A percentile compares a stretch with the other conserved stretches of the same genome.
These are phyloP conservation scores for Linnemannia exigua DNA, from an alignment of 192 early-diverging fungal species.

Conservation along the genomic window DNA sequence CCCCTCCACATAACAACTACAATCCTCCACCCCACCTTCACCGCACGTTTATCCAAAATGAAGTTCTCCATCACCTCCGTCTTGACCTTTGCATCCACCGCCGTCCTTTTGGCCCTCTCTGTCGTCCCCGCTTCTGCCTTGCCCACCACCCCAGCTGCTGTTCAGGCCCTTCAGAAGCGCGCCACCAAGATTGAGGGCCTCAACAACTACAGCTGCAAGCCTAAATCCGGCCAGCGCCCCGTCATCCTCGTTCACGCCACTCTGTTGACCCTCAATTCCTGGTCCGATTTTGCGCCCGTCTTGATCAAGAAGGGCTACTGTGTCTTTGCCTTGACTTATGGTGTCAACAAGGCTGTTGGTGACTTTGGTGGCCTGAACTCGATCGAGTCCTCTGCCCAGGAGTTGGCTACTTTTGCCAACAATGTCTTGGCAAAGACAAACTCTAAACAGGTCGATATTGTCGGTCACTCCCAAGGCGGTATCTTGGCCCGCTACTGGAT, in stretches of 20 bases:
- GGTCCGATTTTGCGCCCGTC: constrained; percentile 6
- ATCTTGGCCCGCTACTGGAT: constrained; percentile 47
- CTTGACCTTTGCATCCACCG: background rate
- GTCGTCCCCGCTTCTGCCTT: background rate
- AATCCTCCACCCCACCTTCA: background rate
- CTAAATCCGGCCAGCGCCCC: constrained; percentile 24
- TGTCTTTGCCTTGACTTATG: constrained; percentile 39
- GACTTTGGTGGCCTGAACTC: constrained; percentile 28
- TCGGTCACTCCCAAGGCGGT: constrained; percentile 48
- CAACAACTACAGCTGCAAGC: constrained; percentile 41
- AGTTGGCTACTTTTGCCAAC: constrained; percentile 26
- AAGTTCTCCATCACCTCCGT: constrained; percentile 31
- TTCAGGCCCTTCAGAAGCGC: constrained; percentile 28
- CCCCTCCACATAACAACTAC: background rate
- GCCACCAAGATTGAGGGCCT: constrained; percentile 1
- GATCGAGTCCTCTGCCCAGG: constrained; percentile 35
- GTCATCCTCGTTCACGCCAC: constrained; percentile 37
- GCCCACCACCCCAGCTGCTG: constrained; percentile 1
- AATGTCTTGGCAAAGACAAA: constrained; percentile 28
- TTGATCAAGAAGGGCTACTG: constrained; percentile 33
- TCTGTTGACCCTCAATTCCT: constrained; percentile 22
- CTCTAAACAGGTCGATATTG: constrained; percentile 33
- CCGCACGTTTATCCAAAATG: constrained; percentile 6
- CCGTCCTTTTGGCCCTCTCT: constrained; percentile 2
- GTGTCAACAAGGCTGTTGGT: background rate